Conservation (phyloP, 164 flowering plant genomes). For the Paratinospora sagittata region DNA sequence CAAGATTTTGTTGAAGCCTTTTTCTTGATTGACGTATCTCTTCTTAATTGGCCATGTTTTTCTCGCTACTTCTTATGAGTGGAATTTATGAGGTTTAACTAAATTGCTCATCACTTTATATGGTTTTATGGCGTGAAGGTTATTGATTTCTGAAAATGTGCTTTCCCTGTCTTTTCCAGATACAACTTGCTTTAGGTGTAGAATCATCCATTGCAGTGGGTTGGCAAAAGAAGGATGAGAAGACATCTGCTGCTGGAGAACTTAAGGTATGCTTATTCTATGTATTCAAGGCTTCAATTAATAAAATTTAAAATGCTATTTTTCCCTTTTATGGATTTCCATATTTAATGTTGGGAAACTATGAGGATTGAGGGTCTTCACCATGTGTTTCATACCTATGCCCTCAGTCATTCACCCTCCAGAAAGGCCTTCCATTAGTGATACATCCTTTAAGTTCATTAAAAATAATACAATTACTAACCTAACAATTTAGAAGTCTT, state of each 20-base stretch:
- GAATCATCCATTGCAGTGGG: slow-evolving; percentile 80
- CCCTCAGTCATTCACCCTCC: no score
- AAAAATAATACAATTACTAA: no score
- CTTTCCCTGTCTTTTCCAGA: slow-evolving; percentile 37
- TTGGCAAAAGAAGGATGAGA: slow-evolving; percentile 77
- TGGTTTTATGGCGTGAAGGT: neutral
- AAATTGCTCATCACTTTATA: neutral
- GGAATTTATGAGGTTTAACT: neutral
- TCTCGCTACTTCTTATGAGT: neutral
- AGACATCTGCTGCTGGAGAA: slow-evolving; percentile 75
- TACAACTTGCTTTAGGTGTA: slow-evolving; percentile 70
- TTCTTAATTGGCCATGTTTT: neutral
- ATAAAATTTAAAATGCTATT: no score
- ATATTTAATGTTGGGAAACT: no score
- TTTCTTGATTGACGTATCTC: neutral
- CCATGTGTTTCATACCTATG: no score
- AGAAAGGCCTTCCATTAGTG: no score
- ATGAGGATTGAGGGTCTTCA: no score
- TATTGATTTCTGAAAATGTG: slow-evolving; percentile 6
- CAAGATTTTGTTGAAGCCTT: neutral
- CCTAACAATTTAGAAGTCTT: no score
- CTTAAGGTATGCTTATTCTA: slow-evolving; percentile 48
- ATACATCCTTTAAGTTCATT: no score
- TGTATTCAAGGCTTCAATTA: neutral
- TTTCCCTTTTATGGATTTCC: no score